These are phyloP conservation scores for Solanum aculeatissimum DNA, from an alignment of 305 asterid genomes.

Conservation along the genomic window DNA sequence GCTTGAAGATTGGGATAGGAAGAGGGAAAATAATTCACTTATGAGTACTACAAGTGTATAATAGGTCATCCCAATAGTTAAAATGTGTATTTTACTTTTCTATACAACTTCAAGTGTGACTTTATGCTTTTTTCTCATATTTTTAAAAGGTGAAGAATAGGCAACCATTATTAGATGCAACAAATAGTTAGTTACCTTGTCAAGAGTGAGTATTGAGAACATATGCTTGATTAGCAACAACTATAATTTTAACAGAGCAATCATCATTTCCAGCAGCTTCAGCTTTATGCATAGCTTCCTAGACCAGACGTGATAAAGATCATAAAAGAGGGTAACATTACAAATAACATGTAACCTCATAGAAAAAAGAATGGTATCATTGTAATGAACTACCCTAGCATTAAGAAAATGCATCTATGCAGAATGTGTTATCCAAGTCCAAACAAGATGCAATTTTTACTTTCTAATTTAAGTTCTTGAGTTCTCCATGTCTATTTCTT, in stretches of 20 bases:
- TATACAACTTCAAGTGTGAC: too few species aligned
- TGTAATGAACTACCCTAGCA: background rate
- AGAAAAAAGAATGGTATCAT: background rate
- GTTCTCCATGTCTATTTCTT: constrained; percentile 59
- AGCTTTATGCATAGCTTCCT: constrained; percentile 95
- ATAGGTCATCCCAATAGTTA: too few species aligned
- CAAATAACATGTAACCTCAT: background rate
- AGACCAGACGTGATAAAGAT: background rate
- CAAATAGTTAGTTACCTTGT: constrained; percentile 48
- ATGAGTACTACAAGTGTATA: too few species aligned
- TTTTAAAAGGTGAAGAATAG: background rate
- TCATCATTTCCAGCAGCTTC: constrained; percentile 92
- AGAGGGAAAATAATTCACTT: too few species aligned
- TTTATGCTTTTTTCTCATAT: too few species aligned
- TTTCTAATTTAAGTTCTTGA: constrained; percentile 37
- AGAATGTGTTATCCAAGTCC: background rate
- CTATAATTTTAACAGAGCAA: constrained; percentile 46
- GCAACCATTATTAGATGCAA: background rate
- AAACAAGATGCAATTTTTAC: constrained; percentile 12
- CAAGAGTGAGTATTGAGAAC: constrained; percentile 87
- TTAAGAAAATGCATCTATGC: background rate
- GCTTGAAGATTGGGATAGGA: too few species aligned
- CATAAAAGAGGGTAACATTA: background rate
- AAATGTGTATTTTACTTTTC: too few species aligned
- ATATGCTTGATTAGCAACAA: constrained; percentile 75